Evolutionary conservation across 257 asterid species (phyloP), one percentile per base, ranked within the genome.

Genomic region (Plectranthus barbatus): DNA sequence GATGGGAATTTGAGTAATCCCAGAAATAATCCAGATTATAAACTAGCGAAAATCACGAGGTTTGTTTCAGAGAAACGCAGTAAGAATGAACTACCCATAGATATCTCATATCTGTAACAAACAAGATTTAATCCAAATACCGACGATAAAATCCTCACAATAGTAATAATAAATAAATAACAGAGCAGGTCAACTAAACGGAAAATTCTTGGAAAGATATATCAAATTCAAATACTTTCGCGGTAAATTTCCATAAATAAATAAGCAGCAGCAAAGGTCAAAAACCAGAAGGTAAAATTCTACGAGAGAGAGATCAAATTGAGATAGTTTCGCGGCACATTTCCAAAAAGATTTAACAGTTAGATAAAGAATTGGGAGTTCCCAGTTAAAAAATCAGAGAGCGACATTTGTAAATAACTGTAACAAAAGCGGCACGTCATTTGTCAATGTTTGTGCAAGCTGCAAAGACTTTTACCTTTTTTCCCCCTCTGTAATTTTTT

Each of bases 301-400:
- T 45, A 17, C 15, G 17, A 6, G n/a, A 23, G 23, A 62, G 1
- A 24, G 29, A 18, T 26, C 54, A 15, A 29, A 60, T 17, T 70
- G 24, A 9, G 68, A 48, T 18, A 33, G n/a, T 48, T 65, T 69
- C 55, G 67, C 63, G 68, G 70, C 47, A 75, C 71, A 70, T 42
- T 55, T 13, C 46, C 14, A 7, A 36, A 52, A 34, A 52, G 20
- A 61, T 26, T 37, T n/a, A n/a, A 52, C 49, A 21, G 53, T 49
- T 58, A 4, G 9, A 14, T 19, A 37, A 40, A 19, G 14, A 29
- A 60, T 21, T 9, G 49, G 60, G 58, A 26, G n/a, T 44, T 23
- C 62, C 41, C 52, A 72, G 36, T 49, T 36, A 23, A 48, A n/a
- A 26, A 26, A 54, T 54, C 52, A 15, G 14, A 37, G 10, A 49